Base-by-base conservation (phyloP, 805 yeast genomes). In the Starmerella stigmatis region DNA sequence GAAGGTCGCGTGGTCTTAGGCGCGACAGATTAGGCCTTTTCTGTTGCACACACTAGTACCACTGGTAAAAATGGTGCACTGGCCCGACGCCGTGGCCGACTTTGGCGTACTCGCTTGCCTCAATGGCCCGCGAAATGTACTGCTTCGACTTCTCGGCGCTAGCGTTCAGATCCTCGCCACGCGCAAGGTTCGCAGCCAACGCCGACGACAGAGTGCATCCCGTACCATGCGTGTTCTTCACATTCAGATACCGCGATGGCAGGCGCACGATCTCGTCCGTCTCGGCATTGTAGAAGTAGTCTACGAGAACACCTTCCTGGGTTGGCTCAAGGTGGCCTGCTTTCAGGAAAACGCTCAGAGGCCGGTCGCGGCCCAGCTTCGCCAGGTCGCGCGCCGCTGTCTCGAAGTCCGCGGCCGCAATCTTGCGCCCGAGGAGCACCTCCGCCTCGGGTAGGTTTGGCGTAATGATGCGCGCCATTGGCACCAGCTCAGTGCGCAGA, bases 171-270 rank as follows among this genome's bases (percentile, higher is more conserved):
- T 65, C 27, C 28, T 58, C 51, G 0, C 79, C 79, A 28, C 68
- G 68, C 3, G 94, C 88, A 21, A 85, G 54, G 53, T 81, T 76
- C 2, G 92, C 77, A 0, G 92, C 79, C 50, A 86, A 79, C 0
- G 94, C 72, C 0, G 94, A 78, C 0, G 94, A 77, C 42, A 86
- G 67, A 0, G 95, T 82, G 62, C 96, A 86, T 1, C 96, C 96
- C 4, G 95, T 84, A 11, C 96, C 96, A 60, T 86, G 96, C 1
- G 84, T 76, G 57, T 79, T 74, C 2, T 63, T 60, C 0, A 85
- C 66, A 6, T 64, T 56, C 3, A 52, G 26, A 71, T 57, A 44
- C 57, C 70, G 1, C 60, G 62, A 17, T 80, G 78, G 77, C 19
- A 82, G 44, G 25, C 1, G 79, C 66, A 58, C 78, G 13, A 47